Conservation (phyloP, 768 basidiomycete species). For the Mycena chlorophos region DNA sequence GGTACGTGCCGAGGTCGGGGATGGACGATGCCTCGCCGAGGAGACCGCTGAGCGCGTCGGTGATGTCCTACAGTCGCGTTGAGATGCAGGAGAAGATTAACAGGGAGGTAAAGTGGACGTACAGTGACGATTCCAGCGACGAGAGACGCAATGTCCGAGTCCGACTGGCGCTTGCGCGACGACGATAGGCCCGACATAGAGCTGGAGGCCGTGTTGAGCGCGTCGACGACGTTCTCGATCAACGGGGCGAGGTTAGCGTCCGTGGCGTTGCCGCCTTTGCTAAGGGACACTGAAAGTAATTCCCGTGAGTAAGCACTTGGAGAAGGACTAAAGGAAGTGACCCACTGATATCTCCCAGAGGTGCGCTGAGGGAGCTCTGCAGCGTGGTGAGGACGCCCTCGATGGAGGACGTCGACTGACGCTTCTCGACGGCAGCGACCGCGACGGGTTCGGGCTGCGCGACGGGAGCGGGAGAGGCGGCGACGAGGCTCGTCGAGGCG, state of each 20-base stretch:
- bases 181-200: conserved; percentile 20
- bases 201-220: conserved; percentile 25
- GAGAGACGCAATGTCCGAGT: conserved; percentile 28
- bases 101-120: conserved; percentile 2
- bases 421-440: conserved; percentile 7
- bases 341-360: conserved; percentile 27
- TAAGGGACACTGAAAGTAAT: conserved; percentile 9
- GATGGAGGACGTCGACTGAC: conserved; percentile 23
- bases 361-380: conserved; percentile 21
- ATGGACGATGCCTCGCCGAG: conserved; percentile 22
- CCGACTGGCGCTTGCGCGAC: conserved; percentile 25
- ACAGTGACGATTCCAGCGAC: conserved; percentile 29
- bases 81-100: background rate
- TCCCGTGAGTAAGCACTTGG: background rate
- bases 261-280: conserved; percentile 19
- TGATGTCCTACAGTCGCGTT: conserved; percentile 19
- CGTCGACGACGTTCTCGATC: conserved; percentile 22
- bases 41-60: conserved; percentile 25
- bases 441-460: no score
- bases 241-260: conserved; percentile 25
- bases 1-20: conserved; percentile 24
- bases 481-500: conserved; percentile 14
- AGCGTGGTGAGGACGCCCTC: conserved; percentile 22
- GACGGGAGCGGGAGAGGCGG: conserved; percentile 10
- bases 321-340: background rate